Percentiles rank a stretch among this genome's conserved stretches.
phyloP scores from a whole-genome alignment of 163 green algal genomes.

The Scenedesmus sp. region DNA sequence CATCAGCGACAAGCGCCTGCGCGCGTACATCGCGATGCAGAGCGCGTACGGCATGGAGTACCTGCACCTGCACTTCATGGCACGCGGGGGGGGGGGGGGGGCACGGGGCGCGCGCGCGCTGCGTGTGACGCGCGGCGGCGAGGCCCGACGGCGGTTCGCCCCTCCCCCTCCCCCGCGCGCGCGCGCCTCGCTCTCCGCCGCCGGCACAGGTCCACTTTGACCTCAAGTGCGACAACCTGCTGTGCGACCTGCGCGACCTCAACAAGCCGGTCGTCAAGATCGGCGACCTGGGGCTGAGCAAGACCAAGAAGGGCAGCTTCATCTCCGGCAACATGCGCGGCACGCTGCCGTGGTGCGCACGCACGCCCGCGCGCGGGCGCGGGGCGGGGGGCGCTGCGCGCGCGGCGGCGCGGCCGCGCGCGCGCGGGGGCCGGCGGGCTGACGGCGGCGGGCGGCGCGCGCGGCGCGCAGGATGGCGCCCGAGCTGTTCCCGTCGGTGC shows the following conservation, averaged over 20 bases:
- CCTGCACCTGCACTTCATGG: constrained; percentile 66
- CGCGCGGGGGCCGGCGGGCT: too few species aligned
- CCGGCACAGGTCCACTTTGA: constrained; percentile 93
- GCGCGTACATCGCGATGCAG: constrained; percentile 57
- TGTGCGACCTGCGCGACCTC: constrained; percentile 80
- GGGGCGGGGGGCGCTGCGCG: too few species aligned
- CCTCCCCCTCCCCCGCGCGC: too few species aligned
- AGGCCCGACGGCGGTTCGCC: too few species aligned
- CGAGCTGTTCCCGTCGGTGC: constrained; percentile 63
- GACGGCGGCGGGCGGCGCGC: too few species aligned
- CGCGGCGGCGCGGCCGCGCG: too few species aligned
- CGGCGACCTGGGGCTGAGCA: constrained; percentile 71
- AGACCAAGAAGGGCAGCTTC: constrained; percentile 71
- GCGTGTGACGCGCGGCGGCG: too few species aligned
- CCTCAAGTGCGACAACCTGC: constrained; percentile 85
- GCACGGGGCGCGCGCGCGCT: too few species aligned
- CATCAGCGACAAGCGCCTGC: constrained; percentile 44
- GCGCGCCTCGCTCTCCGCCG: too few species aligned
- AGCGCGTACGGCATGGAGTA: constrained; percentile 83
- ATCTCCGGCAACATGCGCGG: constrained; percentile 76
- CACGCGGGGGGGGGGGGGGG: too few species aligned
- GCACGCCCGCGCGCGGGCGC: too few species aligned
- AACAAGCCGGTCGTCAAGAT: constrained; percentile 78
- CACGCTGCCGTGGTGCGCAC: constrained; percentile 55
- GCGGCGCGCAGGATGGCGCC: constrained; percentile 74